A percentile compares a stretch with the other conserved stretches of the same genome.
phyloP scores from a whole-genome alignment of 768 basidiomycete genomes.

The Cystoderma amianthinum region DNA sequence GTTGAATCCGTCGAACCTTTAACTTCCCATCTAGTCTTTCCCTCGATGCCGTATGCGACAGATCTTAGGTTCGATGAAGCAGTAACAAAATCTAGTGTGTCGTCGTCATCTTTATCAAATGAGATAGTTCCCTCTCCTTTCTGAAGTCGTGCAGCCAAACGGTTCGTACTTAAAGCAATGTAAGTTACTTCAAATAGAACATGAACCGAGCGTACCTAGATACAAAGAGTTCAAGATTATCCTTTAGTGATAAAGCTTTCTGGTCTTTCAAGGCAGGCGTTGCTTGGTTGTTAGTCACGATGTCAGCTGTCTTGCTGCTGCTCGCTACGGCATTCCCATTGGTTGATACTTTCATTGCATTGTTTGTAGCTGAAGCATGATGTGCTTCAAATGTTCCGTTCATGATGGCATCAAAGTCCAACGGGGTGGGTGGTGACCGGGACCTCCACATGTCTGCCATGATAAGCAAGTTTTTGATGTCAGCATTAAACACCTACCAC shows the following conservation, averaged over 20 bases:
- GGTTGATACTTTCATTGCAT: constrained; percentile 10
- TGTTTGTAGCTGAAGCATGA: constrained; percentile 13
- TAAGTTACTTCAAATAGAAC: too few species aligned
- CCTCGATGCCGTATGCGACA: constrained; percentile 80
- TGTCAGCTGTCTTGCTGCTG: constrained; percentile 4
- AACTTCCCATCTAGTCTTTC: constrained; percentile 92
- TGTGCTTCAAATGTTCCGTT: constrained; percentile 50
- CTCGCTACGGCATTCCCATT: constrained; percentile 20
- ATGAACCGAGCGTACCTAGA: constrained; percentile 58
- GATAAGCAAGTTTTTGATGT: constrained; percentile 80
- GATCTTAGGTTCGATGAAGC: constrained; percentile 92
- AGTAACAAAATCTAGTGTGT: constrained; percentile 94
- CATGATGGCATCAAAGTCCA: constrained; percentile 75
- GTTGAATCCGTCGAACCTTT: constrained; percentile 53
- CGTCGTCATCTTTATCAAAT: constrained; percentile 98
- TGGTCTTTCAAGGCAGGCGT: constrained; percentile 69
- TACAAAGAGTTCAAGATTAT: constrained; percentile 78
- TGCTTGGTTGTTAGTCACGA: constrained; percentile 12
- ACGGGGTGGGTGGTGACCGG: constrained; percentile 77
- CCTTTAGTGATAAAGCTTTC: constrained; percentile 63
- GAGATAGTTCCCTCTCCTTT: constrained; percentile 66
- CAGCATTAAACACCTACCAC: constrained; percentile 75
- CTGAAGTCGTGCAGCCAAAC: constrained; percentile 62
- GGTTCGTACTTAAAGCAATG: constrained; percentile 67
- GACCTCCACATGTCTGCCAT: constrained; percentile 99